Evolutionary conservation across 768 basidiomycete genomes (phyloP).

Genomic region (Macrolepiota fuliginosa): DNA sequence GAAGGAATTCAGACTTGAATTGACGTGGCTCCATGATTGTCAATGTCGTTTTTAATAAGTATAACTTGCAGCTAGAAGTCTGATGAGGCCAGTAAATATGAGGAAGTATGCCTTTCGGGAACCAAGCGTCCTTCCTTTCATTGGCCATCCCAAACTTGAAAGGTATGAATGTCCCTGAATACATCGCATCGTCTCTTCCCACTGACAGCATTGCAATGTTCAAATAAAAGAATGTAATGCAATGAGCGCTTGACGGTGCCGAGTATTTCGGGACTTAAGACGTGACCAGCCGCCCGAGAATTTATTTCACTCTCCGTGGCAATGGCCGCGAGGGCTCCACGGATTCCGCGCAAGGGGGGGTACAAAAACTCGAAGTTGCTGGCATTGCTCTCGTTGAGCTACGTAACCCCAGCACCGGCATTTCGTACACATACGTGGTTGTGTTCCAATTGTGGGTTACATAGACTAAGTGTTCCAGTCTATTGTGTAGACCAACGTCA

Average conservation of each 20-base stretch:
- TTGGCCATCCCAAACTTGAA: too few species aligned
- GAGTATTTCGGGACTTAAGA: background rate
- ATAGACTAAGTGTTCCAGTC: background rate
- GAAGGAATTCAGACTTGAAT: too few species aligned
- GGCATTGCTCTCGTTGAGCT: background rate
- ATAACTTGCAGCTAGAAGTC: too few species aligned
- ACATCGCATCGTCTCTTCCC: too few species aligned
- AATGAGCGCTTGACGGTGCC: background rate
- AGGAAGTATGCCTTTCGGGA: too few species aligned
- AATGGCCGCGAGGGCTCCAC: background rate
- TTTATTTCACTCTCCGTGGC: background rate
- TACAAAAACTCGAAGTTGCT: background rate
- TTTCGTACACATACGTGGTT: background rate
- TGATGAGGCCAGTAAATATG: too few species aligned
- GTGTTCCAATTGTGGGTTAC: background rate
- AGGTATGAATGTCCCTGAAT: too few species aligned
- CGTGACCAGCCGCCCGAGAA: background rate
- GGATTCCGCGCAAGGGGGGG: background rate
- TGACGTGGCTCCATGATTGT: too few species aligned
- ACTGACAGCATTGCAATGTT: too few species aligned
- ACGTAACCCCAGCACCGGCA: background rate
- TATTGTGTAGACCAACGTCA: background rate
- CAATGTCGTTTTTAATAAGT: too few species aligned
- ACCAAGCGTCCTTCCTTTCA: too few species aligned
- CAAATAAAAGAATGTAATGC: background rate